These are phyloP conservation scores for Cucumis sativus DNA, from an alignment of 306 rosid species.

Conservation along the genomic window DNA sequence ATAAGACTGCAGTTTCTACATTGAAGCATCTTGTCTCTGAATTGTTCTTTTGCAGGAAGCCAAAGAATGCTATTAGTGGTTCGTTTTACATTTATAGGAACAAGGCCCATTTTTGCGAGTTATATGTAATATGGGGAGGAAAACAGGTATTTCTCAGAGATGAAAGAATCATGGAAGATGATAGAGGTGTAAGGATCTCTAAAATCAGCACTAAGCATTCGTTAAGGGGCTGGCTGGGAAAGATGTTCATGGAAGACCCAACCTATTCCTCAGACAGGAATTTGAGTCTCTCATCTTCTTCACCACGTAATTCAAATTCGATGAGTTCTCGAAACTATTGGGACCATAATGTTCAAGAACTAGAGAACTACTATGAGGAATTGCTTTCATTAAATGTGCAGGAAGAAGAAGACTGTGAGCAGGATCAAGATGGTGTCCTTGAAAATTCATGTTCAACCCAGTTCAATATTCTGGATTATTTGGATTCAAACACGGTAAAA, in stretches of 20 bases:
- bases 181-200: conserved; percentile 48
- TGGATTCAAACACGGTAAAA: conserved; percentile 38
- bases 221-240: conserved; percentile 62
- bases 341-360: conserved; percentile 43
- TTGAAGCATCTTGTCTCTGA: neutral
- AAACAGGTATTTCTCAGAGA: conserved; percentile 49
- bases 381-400: conserved; percentile 29
- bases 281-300: conserved; percentile 13
- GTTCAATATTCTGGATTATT: conserved; percentile 24
- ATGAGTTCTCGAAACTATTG: conserved; percentile 32
- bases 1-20: neutral
- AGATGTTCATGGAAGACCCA: conserved; percentile 36
- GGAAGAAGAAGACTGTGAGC: conserved; percentile 22
- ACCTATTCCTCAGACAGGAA: conserved; percentile 14
- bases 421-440: conserved; percentile 16
- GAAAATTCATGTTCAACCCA: conserved; percentile 28
- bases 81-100: conserved; percentile 51
- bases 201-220: conserved; percentile 39
- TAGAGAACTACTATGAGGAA: conserved; percentile 44
- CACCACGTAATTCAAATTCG: conserved; percentile 25
- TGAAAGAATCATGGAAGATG: conserved; percentile 68
- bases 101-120: conserved; percentile 59
- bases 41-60: conserved; percentile 34
- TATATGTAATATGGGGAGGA: conserved; percentile 66
- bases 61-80: conserved; percentile 53